Evolutionary conservation across 345 rosid species (phyloP).

Genomic region (Eutrema japonicum): DNA sequence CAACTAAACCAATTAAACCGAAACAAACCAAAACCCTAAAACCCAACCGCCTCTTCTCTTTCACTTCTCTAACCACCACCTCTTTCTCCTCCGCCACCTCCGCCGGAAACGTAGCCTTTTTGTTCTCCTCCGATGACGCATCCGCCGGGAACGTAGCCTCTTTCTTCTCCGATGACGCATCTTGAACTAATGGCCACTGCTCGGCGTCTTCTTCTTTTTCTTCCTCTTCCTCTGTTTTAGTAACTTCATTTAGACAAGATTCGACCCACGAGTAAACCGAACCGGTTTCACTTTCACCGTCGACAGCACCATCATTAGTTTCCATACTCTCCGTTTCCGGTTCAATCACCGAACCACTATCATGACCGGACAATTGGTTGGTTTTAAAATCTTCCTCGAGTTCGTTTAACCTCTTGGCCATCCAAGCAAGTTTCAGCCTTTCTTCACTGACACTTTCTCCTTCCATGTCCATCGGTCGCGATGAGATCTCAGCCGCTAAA

Average conservation of each 20-base stretch:
- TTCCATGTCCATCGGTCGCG: not conserved
- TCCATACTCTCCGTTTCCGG: not conserved
- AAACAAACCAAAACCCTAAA: conserved; percentile 22
- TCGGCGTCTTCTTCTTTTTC: conserved; percentile 16
- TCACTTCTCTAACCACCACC: conserved; percentile 7
- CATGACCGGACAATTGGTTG: not conserved
- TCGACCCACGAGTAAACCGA: conserved; percentile 5
- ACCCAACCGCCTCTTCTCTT: conserved; percentile 18
- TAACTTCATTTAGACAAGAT: not conserved
- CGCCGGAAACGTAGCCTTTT: not conserved
- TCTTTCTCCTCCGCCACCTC: conserved; percentile 18
- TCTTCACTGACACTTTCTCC: conserved; percentile 27
- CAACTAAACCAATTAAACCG: conserved; percentile 35
- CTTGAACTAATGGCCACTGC: conserved; percentile 27
- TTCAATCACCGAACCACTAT: not conserved
- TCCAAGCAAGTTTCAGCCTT: not conserved
- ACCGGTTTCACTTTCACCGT: conserved; percentile 23
- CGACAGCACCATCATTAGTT: not conserved
- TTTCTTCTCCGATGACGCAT: conserved; percentile 12
- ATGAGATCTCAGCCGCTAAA: conserved; percentile 37
- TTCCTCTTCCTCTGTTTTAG: conserved; percentile 7
- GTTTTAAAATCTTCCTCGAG: conserved; percentile 12
- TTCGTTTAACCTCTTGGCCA: conserved; percentile 33
- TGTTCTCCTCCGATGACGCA: conserved; percentile 13
- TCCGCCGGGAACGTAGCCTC: conserved; percentile 16